Evolutionary conservation across 1,139 yeast species (phyloP), one percentile per base, ranked within the genome.

Genomic region (Geotrichum carabidarum): DNA sequence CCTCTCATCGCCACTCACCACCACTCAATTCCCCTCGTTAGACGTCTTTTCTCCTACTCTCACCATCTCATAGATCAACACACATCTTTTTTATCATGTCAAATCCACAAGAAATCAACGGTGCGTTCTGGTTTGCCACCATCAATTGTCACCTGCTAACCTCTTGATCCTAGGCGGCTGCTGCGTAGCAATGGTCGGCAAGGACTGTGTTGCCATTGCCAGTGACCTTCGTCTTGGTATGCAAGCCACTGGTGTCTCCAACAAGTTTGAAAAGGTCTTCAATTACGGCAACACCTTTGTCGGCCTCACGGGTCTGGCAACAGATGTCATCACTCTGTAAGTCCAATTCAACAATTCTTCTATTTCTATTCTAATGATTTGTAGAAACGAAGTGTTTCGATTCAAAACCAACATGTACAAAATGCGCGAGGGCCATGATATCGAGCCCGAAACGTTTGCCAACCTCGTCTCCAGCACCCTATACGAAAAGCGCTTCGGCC

Each of bases 151-250:
- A 34, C 30, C 11, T 17, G 37, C 34, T 31, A 44, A 18, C 40
- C 30, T 14, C 32, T 36, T 17, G 27, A 7, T 14, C 15, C 18
- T 18, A 79, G 86, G 96, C 72, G 99, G 99, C 73, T 80, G 96
- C 58, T 96, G 96, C 58, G 95, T 94, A 43, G 99, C 99, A 62
- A 94, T 94, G 99, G 85, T 86, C 30, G 99, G 99, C 63, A 91
- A 94, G 69, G 97, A 90, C 65, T 94, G 99, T 75, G 90, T 94
- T 58, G 99, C 99, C 48, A 91, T 94, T 65, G 99, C 98, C 14
- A 84, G 94, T 65, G 99, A 94, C 73, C 77, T 93, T 67, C 83
- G 99, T 67, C 78, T 94, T 61, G 99, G 99, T 36, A 83, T 83
- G 70, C 99, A 93, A 71, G 88, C 97, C 7, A 78, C 93, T 45